Base-by-base conservation (phyloP, 2,329 filamentous ascomycete genomes). In the Colletotrichum paranaense region DNA sequence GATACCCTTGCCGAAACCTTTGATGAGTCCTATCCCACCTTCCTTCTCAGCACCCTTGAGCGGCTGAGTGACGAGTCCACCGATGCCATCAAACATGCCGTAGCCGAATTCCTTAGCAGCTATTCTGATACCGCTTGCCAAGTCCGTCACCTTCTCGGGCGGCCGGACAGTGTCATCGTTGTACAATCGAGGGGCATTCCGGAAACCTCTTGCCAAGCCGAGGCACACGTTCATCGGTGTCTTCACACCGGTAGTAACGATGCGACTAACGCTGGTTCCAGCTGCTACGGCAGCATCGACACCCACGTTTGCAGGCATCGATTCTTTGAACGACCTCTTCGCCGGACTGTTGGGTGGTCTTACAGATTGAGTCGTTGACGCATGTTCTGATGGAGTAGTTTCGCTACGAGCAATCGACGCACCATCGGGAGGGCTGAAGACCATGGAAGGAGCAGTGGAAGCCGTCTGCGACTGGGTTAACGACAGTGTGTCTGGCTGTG, bases 171-270 rank as follows among this genome's bases (percentile, higher is more conserved):
- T 95, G 1, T 94, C 91, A 78, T 97, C 95, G 55, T 95, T 93
- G 79, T 98, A 98, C 1, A 98, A 85, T 76, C 90, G 92, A 0
- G 95, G 95, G 6, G 94, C 92, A 77, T 98, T 98, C 79, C 96
- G 93, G 80, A 98, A 97, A 0, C 95, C 95, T 81, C 93, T 93
- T 0, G 95, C 93, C 49, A 98, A 83, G 1, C 93, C 93, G 55
- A 98, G 84, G 53, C 94, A 94, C 75, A 98, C 93, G 80, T 97
- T 94, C 88, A 97, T 92, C 0, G 95, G 95, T 1, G 92, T 92
- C 77, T 93, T 94, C 72, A 96, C 86, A 5, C 93, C 90, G n/a
- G 93, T 92, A 12, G 89, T 88, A 5, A 95, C 90, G 60, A 97
- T 92, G n/a, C 91, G 90, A 26, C 90, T 88, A 46, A 95, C 88